phyloP scores from a whole-genome alignment of 2,329 filamentous ascomycete genomes.

The Claviceps sp. region DNA sequence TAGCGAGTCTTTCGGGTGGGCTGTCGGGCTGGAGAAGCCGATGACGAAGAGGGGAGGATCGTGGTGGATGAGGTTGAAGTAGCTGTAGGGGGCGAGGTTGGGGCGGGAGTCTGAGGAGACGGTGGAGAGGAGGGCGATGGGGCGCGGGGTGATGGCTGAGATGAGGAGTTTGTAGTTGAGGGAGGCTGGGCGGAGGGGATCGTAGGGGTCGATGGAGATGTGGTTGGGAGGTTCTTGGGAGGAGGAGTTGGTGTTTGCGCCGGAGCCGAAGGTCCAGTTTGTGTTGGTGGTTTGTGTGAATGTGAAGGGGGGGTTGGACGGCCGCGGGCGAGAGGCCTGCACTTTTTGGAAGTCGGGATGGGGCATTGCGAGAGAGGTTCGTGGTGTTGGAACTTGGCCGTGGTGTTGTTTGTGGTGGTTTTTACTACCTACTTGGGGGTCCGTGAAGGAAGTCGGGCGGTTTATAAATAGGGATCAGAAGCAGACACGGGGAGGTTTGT shows the following conservation, averaged over 20 bases:
- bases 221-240: constrained; percentile 26
- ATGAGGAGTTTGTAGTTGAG: constrained; percentile 92
- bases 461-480: too few relatives aligned
- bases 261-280: constrained; percentile 51
- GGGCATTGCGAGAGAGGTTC: constrained; percentile 41
- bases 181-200: constrained; percentile 47
- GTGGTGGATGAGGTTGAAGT: constrained; percentile 71
- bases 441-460: too few relatives aligned
- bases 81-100: constrained; percentile 81
- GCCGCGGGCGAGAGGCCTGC: constrained; percentile 52
- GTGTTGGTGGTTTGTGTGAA: constrained; percentile 53
- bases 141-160: constrained; percentile 67
- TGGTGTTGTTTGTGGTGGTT: constrained; percentile 5
- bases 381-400: constrained; percentile 11
- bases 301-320: constrained; percentile 35
- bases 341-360: constrained; percentile 65
- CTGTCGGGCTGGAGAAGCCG: constrained; percentile 32
- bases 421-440: too few relatives aligned
- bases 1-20: constrained; percentile 62
- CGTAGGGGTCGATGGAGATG: constrained; percentile 70
- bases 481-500: too few relatives aligned
- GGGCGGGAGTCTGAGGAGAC: constrained; percentile 42
- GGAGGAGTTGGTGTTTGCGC: constrained; percentile 37
- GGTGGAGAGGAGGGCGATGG: constrained; percentile 55
- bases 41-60: constrained; percentile 75